A percentile compares a stretch with the other conserved stretches of the same genome.
phyloP scores from a whole-genome alignment of 768 basidiomycete species.

The Podaxis mareebaensis region DNA sequence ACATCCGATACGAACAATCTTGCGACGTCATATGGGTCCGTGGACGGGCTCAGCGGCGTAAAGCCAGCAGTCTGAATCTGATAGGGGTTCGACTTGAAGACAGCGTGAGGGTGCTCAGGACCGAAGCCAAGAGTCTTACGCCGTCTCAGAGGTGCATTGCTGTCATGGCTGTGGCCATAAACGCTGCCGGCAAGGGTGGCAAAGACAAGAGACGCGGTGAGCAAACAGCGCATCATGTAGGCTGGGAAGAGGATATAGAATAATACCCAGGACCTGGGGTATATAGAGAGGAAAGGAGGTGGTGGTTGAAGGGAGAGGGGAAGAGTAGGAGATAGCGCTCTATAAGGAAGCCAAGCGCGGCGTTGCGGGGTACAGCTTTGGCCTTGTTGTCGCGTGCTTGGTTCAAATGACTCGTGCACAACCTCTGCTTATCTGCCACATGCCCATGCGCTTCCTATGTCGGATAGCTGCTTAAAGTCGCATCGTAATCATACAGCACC shows the following conservation, averaged over 20 bases:
- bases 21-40: slow-evolving; percentile 64
- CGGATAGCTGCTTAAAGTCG: not conserved
- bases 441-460: not conserved
- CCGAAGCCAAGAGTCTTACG: slow-evolving; percentile 94
- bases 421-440: not conserved
- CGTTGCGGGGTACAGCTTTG: slow-evolving; percentile 8
- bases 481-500: not conserved
- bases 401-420: not conserved
- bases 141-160: slow-evolving; percentile 43
- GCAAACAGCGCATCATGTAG: slow-evolving; percentile 58
- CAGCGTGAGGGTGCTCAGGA: slow-evolving; percentile 72
- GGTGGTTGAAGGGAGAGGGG: slow-evolving; percentile 6
- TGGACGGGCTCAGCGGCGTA: slow-evolving; percentile 33
- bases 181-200: slow-evolving; percentile 61
- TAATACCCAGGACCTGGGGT: not conserved
- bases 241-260: slow-evolving; percentile 7
- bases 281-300: slow-evolving; percentile 3
- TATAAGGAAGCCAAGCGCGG: slow-evolving; percentile 16
- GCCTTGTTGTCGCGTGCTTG: slow-evolving; percentile 13
- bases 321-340: slow-evolving; percentile 13
- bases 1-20: slow-evolving; percentile 57
- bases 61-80: slow-evolving; percentile 46
- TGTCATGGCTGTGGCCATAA: slow-evolving; percentile 42
- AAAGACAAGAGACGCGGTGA: slow-evolving; percentile 60
- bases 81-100: slow-evolving; percentile 54